Evolutionary conservation across 2,329 filamentous ascomycete species (phyloP).

Genomic region (Paecilomyces sp.): DNA sequence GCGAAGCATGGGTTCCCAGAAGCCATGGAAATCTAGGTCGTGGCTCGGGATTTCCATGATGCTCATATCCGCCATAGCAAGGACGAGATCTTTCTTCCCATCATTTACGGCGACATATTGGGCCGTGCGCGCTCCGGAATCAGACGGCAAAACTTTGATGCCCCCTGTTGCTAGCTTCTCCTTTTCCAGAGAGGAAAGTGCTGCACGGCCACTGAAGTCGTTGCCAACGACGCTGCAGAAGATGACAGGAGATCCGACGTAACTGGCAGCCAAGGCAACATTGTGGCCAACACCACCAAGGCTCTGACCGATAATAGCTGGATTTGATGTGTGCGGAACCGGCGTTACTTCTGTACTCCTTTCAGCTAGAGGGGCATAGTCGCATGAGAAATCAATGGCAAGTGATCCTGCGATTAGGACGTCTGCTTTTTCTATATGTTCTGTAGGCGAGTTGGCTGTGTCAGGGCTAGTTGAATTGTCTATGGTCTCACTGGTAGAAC

Average conservation of each 20-base stretch:
- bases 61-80: constrained; percentile 94
- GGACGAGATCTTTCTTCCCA: constrained; percentile 68
- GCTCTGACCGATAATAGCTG: constrained; percentile 69
- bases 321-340: constrained; percentile 72
- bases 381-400: constrained; percentile 80
- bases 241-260: constrained; percentile 58
- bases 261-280: constrained; percentile 75
- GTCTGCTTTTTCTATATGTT: constrained; percentile 41
- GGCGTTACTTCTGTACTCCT: constrained; percentile 26
- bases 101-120: constrained; percentile 92
- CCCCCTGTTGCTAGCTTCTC: constrained; percentile 56
- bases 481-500: constrained; percentile 14
- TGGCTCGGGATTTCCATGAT: constrained; percentile 55
- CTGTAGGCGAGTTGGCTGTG: constrained; percentile 2
- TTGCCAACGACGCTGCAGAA: constrained; percentile 77
- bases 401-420: constrained; percentile 88
- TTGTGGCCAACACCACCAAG: constrained; percentile 91
- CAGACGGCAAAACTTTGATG: constrained; percentile 51
- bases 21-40: constrained; percentile 35
- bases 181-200: constrained; percentile 58
- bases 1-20: constrained; percentile 58
- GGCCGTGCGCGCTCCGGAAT: constrained; percentile 60
- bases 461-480: constrained; percentile 3
- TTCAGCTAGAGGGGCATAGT: constrained; percentile 52
- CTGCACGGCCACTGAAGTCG: constrained; percentile 68